These are phyloP conservation scores for Gymnopilus dilepis DNA, from an alignment of 768 basidiomycete genomes.

Conservation along the genomic window DNA sequence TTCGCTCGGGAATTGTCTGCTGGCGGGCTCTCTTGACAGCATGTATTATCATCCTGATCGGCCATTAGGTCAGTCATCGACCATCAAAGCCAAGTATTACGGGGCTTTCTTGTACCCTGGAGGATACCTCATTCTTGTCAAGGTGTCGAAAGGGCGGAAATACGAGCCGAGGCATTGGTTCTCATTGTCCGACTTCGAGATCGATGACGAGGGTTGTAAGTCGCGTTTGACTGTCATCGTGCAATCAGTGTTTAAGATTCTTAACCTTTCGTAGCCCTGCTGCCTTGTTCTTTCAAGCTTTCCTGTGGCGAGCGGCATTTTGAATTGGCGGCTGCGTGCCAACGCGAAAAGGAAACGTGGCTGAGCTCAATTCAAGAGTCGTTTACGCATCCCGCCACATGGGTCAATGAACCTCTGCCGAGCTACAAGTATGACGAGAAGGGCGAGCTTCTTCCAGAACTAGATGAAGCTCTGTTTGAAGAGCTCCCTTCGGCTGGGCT, in stretches of 20 bases:
- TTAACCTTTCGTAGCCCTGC: conserved; percentile 55
- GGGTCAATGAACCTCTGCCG: conserved; percentile 66
- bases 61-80: conserved; percentile 47
- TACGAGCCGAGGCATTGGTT: conserved; percentile 95
- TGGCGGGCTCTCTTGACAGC: conserved; percentile 89
- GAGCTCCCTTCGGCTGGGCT: conserved; percentile 39
- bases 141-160: conserved; percentile 76
- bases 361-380: conserved; percentile 67
- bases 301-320: conserved; percentile 73
- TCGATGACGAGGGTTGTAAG: conserved; percentile 80
- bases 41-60: conserved; percentile 67
- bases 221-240: conserved; percentile 19
- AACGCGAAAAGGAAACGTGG: conserved; percentile 89
- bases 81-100: conserved; percentile 81
- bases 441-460: conserved; percentile 39
- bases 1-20: conserved; percentile 77
- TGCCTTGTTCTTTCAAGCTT: conserved; percentile 84
- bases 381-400: conserved; percentile 46
- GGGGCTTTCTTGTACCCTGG: conserved; percentile 89
- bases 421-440: conserved; percentile 59
- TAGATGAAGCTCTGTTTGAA: conserved; percentile 49
- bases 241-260: neutral
- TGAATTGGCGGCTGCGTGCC: conserved; percentile 86
- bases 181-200: conserved; percentile 70
- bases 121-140: conserved; percentile 87